phyloP scores from a whole-genome alignment of 345 rosid species.

The Hirschfeldia incana region DNA sequence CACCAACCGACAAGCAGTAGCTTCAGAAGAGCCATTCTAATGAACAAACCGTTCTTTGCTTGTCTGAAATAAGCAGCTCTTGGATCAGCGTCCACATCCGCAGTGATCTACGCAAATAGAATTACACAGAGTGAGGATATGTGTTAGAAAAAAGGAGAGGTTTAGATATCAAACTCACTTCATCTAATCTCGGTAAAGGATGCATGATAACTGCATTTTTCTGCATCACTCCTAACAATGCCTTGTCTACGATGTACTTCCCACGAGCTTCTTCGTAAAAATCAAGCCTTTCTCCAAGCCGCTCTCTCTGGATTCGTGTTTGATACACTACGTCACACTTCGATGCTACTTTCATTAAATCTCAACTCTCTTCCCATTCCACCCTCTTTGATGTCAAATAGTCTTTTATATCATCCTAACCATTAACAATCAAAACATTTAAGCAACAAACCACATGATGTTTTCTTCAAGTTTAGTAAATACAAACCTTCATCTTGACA shows the following conservation, averaged over 20 bases:
- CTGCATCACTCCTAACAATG: constrained; percentile 73
- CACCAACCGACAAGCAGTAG: constrained; percentile 43
- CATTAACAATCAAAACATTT: neutral
- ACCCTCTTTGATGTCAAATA: constrained; percentile 74
- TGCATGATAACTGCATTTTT: constrained; percentile 87
- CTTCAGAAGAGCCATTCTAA: constrained; percentile 86
- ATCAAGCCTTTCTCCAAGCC: constrained; percentile 83
- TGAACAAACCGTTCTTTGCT: constrained; percentile 95
- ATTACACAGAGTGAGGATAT: neutral
- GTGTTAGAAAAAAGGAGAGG: neutral
- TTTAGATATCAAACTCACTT: constrained; percentile 44
- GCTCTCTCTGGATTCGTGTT: constrained; percentile 89
- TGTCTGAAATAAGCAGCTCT: constrained; percentile 98
- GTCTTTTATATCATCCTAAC: constrained; percentile 89
- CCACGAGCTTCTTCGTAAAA: constrained; percentile 93
- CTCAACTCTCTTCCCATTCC: constrained; percentile 85
- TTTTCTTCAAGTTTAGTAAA: neutral
- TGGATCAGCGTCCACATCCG: constrained; percentile 81
- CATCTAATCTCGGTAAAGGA: constrained; percentile 94
- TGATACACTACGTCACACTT: constrained; percentile 87
- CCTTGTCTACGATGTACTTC: constrained; percentile 75
- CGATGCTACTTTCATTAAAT: constrained; percentile 81
- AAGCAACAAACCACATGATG: neutral
- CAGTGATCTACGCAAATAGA: constrained; percentile 52
- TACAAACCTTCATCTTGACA: constrained; percentile 88